phyloP scores from a whole-genome alignment of 768 basidiomycete species.

The Tulasnella sp. region DNA sequence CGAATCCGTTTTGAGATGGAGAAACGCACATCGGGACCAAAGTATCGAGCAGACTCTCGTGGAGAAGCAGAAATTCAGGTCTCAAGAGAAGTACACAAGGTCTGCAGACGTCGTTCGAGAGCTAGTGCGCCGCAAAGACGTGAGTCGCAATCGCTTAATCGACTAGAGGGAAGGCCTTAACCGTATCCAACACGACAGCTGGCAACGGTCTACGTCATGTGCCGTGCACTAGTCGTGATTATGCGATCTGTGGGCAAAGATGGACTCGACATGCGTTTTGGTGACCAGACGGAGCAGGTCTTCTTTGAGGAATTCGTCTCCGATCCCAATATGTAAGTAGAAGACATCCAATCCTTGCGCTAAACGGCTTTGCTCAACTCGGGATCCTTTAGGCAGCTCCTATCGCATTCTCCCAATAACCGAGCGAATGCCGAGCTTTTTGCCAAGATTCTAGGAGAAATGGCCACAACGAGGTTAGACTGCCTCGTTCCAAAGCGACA shows the following conservation, averaged over 20 bases:
- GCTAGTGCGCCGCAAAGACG: slow-evolving; percentile 20
- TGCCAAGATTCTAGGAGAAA: slow-evolving; percentile 70
- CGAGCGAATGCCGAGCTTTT: slow-evolving; percentile 72
- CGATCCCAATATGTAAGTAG: slow-evolving; percentile 41
- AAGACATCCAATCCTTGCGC: not conserved
- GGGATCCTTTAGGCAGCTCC: slow-evolving; percentile 32
- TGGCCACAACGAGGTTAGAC: slow-evolving; percentile 55
- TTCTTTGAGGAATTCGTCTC: slow-evolving; percentile 72
- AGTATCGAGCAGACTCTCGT: not conserved
- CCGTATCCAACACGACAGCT: slow-evolving; percentile 27
- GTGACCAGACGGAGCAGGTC: slow-evolving; percentile 72
- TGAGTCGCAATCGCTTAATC: not conserved
- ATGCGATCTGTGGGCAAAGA: slow-evolving; percentile 64
- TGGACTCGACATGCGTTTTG: slow-evolving; percentile 63
- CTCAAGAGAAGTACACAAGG: not conserved
- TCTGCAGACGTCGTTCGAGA: not conserved
- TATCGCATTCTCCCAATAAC: slow-evolving; percentile 61
- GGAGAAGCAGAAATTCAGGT: not conserved
- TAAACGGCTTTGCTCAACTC: slow-evolving; percentile 12
- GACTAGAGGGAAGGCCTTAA: not conserved
- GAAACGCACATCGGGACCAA: slow-evolving; percentile 55
- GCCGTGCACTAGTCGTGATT: slow-evolving; percentile 69
- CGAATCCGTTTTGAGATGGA: slow-evolving; percentile 81
- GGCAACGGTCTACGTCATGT: slow-evolving; percentile 82
- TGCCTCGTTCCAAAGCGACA: slow-evolving; percentile 20